Evolutionary conservation across 257 asterid species (phyloP).

Genomic region (Capsicum pubescens): DNA sequence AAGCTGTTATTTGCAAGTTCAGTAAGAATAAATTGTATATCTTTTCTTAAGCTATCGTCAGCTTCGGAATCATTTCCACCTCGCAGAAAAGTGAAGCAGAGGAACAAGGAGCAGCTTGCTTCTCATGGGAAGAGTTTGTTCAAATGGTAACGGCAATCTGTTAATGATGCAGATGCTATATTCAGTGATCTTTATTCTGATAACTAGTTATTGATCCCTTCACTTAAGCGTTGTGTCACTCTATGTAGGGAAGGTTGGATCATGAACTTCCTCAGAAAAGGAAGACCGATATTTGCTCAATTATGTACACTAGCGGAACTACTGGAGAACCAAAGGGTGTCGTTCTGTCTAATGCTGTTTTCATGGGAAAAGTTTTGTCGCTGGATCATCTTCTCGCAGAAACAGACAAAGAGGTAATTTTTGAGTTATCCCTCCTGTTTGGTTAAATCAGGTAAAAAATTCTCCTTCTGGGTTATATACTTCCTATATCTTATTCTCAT

Average conservation of each 20-base stretch:
- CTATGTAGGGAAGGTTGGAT: conserved; percentile 60
- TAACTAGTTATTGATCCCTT: neutral
- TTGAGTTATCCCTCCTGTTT: neutral
- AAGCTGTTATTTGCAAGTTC: neutral
- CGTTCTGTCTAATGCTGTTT: conserved; percentile 65
- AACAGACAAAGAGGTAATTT: conserved; percentile 70
- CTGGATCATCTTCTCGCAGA: conserved; percentile 66
- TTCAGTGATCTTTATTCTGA: neutral
- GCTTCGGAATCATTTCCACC: conserved; percentile 69
- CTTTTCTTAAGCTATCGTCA: conserved; percentile 68
- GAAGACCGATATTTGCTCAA: conserved; percentile 67
- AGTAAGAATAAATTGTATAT: conserved; percentile 31
- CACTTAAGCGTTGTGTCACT: neutral
- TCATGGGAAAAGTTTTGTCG: conserved; percentile 83
- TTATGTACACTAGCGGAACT: conserved; percentile 98
- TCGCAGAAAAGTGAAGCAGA: conserved; percentile 69
- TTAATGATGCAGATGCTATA: neutral
- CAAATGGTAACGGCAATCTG: conserved; percentile 51
- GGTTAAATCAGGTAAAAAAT: neutral
- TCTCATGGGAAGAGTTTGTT: conserved; percentile 84
- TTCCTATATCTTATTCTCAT: neutral
- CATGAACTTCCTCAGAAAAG: conserved; percentile 62
- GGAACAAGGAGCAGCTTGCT: conserved; percentile 72
- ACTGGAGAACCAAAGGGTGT: conserved; percentile 98
- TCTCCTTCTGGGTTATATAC: neutral